Evolutionary conservation across 768 basidiomycete species (phyloP), one percentile per base, ranked within the genome.

Genomic region (Suillus bovinus): DNA sequence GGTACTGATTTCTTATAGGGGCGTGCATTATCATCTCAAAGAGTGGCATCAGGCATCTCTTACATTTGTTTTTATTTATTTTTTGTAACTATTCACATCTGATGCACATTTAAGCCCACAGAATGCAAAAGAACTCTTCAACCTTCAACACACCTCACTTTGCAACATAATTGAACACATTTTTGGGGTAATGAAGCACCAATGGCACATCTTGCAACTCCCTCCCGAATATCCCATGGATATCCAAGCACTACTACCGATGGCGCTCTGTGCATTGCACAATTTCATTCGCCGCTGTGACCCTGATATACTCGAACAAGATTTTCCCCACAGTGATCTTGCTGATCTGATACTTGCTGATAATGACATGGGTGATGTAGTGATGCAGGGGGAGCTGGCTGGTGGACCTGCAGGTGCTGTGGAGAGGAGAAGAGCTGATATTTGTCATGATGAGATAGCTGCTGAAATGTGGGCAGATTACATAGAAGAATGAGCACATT

Each of bases 231-330:
- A 66, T 16, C 11, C 58, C 44, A 63, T 70, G 57, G 24, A 49
- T 7, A 41, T 65, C 14, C 73, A 75, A 59, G 69, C 65, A 4
- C 22, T 47, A 3, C 61, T 75, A 50, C 65, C 70, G 4, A 57
- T 62, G 27, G 73, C 66, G 1, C 60, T 73, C 2, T 68, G 64
- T 31, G 69, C 67, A 5, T 11, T 69, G 0, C 70, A 71, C 60
- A 73, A 74, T 58, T 74, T 72, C 59, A 67, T 72, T 34, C 38
- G 7, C 10, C 13, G 24, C 6, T 27, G 4, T 8, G 5, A 47
- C 24, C 46, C 46, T 16, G 5, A 13, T 31, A n/a, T 31, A 4
- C 31, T 31, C 31, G 3, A 31, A 8, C 31, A 31, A 4, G 31
- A 31, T 31, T 31, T 31, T n/a, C n/a, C n/a, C n/a, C n/a, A n/a